Evolutionary conservation across 2,329 filamentous ascomycete genomes (phyloP), one percentile per base, ranked within the genome.

Genomic region (Apiospora pterosperma): DNA sequence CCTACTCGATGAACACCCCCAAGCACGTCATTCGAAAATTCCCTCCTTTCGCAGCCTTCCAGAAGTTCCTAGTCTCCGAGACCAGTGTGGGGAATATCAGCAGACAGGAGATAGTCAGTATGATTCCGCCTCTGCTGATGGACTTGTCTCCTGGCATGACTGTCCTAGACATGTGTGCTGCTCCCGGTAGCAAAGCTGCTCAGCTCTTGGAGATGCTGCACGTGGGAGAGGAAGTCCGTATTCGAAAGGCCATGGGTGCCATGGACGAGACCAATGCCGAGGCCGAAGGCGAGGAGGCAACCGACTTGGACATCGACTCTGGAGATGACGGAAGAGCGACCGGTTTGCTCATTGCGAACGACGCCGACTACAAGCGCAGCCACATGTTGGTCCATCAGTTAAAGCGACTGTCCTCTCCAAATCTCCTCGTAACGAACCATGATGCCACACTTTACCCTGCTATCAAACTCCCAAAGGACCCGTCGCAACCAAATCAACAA

Each of bases 361-460:
- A 99, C 74, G 89, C 92, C 72, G 96, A 99, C 77, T 97, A 97
- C 82, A 96, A 95, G 83, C 91, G 96, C 69, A 93, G 93, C 64
- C 96, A 98, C 79, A 96, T 99, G 92, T 81, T 99, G 76, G 92
- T 97, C 59, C 96, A 99, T 78, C 96, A 99, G 79, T 91, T 98
- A 73, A 99, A 99, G 85, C 91, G 96, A 67, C 85, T 99, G 61
- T 97, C 95, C 68, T 98, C 96, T 5, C 95, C 96, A 3, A 99
- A 99, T 76, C 83, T 99, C 70, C 91, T 99, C 68, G 95, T 99
- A 67, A 98, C 93, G 48, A 98, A 99, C 77, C 95, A 99, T 80
- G 96, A 99, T 77, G 96, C 96, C 48, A 97, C 94, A 5, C 89
- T 97, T 77, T 99, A 94, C 78, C 96, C 96, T 3, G 93, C 94